Base-by-base conservation (phyloP, 495 filamentous ascomycete genomes). In the Bryoglossum gracile region DNA sequence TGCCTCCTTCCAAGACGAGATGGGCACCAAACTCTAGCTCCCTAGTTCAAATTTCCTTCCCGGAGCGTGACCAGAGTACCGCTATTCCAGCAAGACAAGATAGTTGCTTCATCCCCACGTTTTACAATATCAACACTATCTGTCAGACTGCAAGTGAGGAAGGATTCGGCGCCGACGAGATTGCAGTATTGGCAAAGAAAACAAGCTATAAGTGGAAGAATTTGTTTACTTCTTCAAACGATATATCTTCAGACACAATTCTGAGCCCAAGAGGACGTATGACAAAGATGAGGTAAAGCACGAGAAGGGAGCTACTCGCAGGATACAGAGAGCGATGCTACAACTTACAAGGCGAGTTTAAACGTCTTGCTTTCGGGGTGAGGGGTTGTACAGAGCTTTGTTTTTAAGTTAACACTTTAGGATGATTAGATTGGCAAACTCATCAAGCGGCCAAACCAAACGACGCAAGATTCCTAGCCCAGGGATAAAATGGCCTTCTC, bases 91-190 rank as follows among this genome's bases (percentile, higher is more conserved):
- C n/a, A 38, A 44, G 40, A 30, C 52, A 64, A 56, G 70, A 67
- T 21, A 60, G 60, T 9, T 77, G 83, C 34, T 67, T 68, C 34
- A 79, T 81, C 57, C 84, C 83, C 53, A 83, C 82, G 30, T 80
- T 64, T 9, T 71, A 87, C 48, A 89, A 89, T 55, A 61, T 86
- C 11, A 65, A 72, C 85, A 67, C 84, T 89, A 53, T 84, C 87
- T 63, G 68, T 88, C 42, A 87, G 74, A 65, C 72, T 91, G 4
- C 84, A 83, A 8, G 86, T 89, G 65, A 89, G 86, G 0, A 89
- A 89, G 63, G 84, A 86, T 59, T 73, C 77, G 24, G 87, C 84
- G 3, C 75, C 90, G 8, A 82, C 84, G 54, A 81, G 84, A 43
- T 62, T 80, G 21, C 76, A 80, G 47, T 71, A 73, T 80, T 48